Base-by-base conservation (phyloP, 2,329 filamentous ascomycete genomes). In the Rutstroemia sp. region DNA sequence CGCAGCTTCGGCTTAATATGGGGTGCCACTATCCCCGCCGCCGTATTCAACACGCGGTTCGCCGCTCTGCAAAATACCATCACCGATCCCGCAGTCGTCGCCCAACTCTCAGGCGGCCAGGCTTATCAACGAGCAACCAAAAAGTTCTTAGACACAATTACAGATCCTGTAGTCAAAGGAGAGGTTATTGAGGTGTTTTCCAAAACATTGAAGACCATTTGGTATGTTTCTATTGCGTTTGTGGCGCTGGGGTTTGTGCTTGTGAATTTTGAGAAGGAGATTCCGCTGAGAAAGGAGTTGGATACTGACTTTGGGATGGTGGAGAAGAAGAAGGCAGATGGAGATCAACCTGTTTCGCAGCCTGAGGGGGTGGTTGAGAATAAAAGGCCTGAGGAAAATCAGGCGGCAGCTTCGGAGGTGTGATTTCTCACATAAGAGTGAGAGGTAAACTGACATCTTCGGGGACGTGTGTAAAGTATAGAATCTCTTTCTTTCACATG, bases 1-100 rank as follows among this genome's bases (percentile, higher is more conserved):
- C 57, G 49, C 18, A 50, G 48, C 34, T 54, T 61, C 16, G 59
- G 59, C 16, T 34, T 45, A 14, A 49, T 61, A 2, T 57, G 46
- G 46, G 57, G 57, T 7, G 25, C 41, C 7, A 19, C 49, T 14
- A 51, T 51, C 5, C 49, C 49, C 5, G 19, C 49, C n/a, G 25
- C 5, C 12, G 41, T 51, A 16, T 51, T 51, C 19, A 49, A 58
- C 23, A 41, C 34, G 12, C 9, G 30, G 14, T 30, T 47, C 34
- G 19, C 8, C 6, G 25, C n/a, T 16, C 38, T 37, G 21, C 21
- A 44, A 37, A 14, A 42, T 21, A 27, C 16, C 23, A 37, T 49
- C 10, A n/a, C n/a, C 19, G 44, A 49, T 48, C 18, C 30, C n/a
- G 41, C 19, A 9, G 18, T 51, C 4, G 23, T 18, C 18, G 16